Conservation (phyloP, 1,284 basidiomycete species). For the Moesziomyces parantarcticus region DNA sequence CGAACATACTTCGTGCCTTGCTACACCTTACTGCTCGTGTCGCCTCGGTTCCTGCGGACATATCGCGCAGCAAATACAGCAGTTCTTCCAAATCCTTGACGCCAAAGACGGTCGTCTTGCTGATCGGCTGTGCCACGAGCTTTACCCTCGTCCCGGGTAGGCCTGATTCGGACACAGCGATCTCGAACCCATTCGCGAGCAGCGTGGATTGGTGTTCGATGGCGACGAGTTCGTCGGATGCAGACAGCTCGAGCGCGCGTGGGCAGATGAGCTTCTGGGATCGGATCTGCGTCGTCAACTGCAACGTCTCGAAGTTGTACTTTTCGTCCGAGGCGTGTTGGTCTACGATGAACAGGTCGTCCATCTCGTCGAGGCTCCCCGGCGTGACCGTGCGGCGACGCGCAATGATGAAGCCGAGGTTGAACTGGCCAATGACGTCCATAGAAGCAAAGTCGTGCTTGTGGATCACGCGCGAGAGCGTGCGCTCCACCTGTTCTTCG, state of each 20-base stretch:
- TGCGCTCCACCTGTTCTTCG: slow-evolving; percentile 75
- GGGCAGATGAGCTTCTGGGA: slow-evolving; percentile 87
- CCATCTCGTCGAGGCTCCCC: slow-evolving; percentile 33
- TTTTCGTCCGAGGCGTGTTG: slow-evolving; percentile 85
- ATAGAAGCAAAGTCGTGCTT: slow-evolving; percentile 88
- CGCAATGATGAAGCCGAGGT: slow-evolving; percentile 92
- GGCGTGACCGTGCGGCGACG: slow-evolving; percentile 71
- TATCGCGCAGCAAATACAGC: slow-evolving; percentile 83
- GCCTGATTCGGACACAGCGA: slow-evolving; percentile 72
- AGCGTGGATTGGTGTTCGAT: slow-evolving; percentile 86
- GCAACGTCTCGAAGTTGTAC: slow-evolving; percentile 95
- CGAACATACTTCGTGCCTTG: slow-evolving; percentile 96
- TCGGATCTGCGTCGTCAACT: slow-evolving; percentile 85
- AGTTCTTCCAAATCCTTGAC: slow-evolving; percentile 90
- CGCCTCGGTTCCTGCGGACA: slow-evolving; percentile 72
- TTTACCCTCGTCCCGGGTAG: slow-evolving; percentile 74
- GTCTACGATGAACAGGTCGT: slow-evolving; percentile 86
- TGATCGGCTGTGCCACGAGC: slow-evolving; percentile 86
- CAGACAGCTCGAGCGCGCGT: slow-evolving; percentile 81
- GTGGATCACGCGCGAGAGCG: slow-evolving; percentile 84
- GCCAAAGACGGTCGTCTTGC: slow-evolving; percentile 86
- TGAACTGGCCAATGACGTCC: slow-evolving; percentile 93
- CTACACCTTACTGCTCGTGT: slow-evolving; percentile 83
- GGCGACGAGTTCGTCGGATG: slow-evolving; percentile 88
- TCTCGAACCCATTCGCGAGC: slow-evolving; percentile 87